Evolutionary conservation across 192 early-diverging fungal species (phyloP), one percentile per base, ranked within the genome.

Genomic region (Radiomyces spectabilis): DNA sequence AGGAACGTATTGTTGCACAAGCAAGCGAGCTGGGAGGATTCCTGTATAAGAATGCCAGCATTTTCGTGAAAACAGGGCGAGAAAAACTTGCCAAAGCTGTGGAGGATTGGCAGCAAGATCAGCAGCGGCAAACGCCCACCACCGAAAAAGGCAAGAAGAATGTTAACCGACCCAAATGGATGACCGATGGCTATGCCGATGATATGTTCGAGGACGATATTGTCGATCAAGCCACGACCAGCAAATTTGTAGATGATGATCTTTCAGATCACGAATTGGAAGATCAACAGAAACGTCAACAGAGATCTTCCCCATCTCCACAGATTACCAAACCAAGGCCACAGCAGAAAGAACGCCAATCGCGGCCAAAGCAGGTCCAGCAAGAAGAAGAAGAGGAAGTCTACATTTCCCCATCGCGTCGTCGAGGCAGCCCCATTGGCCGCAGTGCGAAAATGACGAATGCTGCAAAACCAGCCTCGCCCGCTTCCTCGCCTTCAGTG

Each of bases 31-130:
- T 85, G 35, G 85, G 84, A 30, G 67, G 69, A 25, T 79, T 66
- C n/a, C 66, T 87, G 1, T 78, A 81, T 22, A 78, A 75, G 22
- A 84, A 84, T 57, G 87, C 87, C 4, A 86, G 82, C 52, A 63
- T 66, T 19, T 58, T 87, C 24, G 73, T 84, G 27, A 71, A 83
- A 29, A 80, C 83, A 51, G 72, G 85, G 3, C 57, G 68, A 31
- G 78, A 81, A 34, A 83, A 74, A 27, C 69, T 85, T 18, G 75
- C 76, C 44, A 74, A 75, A 22, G 80, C 80, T 7, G 69, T 79
- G 50, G 81, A 78, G 25, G 80, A 82, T 26, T 75, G 82, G 43
- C 62, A 38, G 26, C 59, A 57, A 41, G 45, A 10, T 30, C 51
- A 10, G 33, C 71, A 44, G 42, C 55, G 22, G 41, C 52, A 45